Percentiles rank a stretch among this genome's conserved stretches.
Evolutionary conservation across 2,329 filamentous ascomycete species (phyloP).

Genomic region (Fusarium xyrophilum): DNA sequence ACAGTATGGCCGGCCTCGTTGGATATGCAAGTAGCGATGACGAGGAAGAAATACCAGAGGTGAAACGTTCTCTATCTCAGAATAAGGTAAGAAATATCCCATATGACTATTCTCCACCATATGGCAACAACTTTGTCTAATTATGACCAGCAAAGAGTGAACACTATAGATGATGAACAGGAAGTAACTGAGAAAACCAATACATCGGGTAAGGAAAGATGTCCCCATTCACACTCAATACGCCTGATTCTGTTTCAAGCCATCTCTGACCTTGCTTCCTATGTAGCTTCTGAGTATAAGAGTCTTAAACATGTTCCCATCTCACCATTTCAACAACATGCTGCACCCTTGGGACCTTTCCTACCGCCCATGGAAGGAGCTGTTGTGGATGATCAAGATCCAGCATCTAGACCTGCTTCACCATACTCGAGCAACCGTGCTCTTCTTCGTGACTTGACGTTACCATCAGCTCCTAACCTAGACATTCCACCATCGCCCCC

Average conservation of each 20-base stretch:
- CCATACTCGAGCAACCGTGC: conserved; percentile 72
- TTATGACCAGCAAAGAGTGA: conserved; percentile 10
- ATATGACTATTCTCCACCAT: neutral
- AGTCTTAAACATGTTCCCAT: conserved; percentile 26
- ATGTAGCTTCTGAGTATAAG: conserved; percentile 9
- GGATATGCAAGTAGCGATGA: conserved; percentile 61
- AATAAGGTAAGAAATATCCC: conserved; percentile 19
- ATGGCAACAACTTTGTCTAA: conserved; percentile 3
- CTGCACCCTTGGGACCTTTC: conserved; percentile 49
- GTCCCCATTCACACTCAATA: neutral
- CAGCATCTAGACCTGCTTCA: conserved; percentile 55
- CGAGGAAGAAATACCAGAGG: conserved; percentile 48
- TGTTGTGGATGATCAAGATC: conserved; percentile 31
- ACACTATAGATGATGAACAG: neutral
- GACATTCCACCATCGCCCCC: conserved; percentile 78
- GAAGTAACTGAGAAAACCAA: neutral
- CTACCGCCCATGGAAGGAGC: conserved; percentile 45
- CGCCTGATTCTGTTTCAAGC: neutral
- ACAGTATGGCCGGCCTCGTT: conserved; percentile 54
- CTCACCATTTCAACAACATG: conserved; percentile 44
- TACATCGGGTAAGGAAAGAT: conserved; percentile 10
- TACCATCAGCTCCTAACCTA: conserved; percentile 75
- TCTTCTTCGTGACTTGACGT: conserved; percentile 73
- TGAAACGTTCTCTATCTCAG: conserved; percentile 1
- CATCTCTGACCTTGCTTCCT: neutral